Base-by-base conservation (phyloP, 2,329 filamentous ascomycete species). In the Samsoniella hepiali region DNA sequence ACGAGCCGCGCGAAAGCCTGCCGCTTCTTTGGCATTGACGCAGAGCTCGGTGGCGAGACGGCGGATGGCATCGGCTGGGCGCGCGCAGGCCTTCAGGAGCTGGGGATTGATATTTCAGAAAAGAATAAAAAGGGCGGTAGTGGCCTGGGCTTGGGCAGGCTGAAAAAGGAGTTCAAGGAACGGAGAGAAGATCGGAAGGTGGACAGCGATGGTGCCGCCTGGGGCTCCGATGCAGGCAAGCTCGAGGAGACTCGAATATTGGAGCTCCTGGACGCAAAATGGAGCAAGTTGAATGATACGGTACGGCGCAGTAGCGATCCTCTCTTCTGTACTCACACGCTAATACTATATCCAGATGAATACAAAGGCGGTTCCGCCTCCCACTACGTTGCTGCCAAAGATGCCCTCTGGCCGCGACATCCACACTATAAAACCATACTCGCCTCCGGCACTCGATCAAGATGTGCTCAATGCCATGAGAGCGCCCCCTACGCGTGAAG, bases 381-480 rank as follows among this genome's bases (percentile, higher is more conserved):
- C 85, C 5, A 88, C 88, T 15, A 84, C 90, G 0, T 78, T 97
- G 10, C 76, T 96, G 5, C 84, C 90, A 7, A 88, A 86, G 65
- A 90, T 98, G 79, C 94, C 95, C 0, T 94, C 91, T 1, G 94
- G 94, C 1, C 86, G 94, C 66, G 93, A 97, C 70, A 92, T 97
- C 60, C 90, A 96, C 67, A 83, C 81, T 0, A 79, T 91, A 42
- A 88, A 88, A 70, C 81, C 86, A 1, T 97, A 88, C 69, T 79
- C 83, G 7, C 84, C 86, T 0, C 89, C 90, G 0, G 73, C 77
- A 1, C 76, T 97, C 11, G 89, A 90, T 50, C 79, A 82, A 11
- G 83, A 88, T 34, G 78, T 84, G 0, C 77, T 98, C 11, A 84
- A 88, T 58, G 77, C 78, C 2, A 87, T 88, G 84, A 79, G 84